Conservation (phyloP, 2,329 filamentous ascomycete species). For the Ceratocystis huliohia region DNA sequence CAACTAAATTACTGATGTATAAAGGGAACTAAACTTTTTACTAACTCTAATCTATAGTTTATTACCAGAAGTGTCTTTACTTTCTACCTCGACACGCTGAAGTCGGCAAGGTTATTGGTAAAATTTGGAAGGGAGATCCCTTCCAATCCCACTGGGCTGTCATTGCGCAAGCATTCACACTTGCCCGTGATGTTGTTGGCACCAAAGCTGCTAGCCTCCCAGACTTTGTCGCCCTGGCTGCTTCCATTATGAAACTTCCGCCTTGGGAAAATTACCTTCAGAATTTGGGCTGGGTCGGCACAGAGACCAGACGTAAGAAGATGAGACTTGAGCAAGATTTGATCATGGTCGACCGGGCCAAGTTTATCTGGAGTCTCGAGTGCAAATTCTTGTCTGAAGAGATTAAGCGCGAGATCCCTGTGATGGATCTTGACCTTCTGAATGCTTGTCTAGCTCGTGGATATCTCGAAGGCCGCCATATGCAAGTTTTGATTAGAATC, state of each 20-base stretch:
- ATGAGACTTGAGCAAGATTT: conserved; percentile 12
- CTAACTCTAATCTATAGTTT: neutral
- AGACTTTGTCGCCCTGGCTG: conserved; percentile 35
- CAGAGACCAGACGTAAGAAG: neutral
- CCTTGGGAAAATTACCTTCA: conserved; percentile 35
- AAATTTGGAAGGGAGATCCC: conserved; percentile 39
- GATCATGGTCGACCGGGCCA: no score
- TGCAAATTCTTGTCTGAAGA: neutral
- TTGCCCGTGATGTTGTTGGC: conserved; percentile 38
- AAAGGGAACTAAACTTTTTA: no score
- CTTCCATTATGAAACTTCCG: conserved; percentile 36
- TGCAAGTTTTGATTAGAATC: neutral
- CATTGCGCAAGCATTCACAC: conserved; percentile 43
- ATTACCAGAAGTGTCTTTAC: neutral
- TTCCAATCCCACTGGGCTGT: conserved; percentile 41
- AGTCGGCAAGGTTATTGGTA: neutral
- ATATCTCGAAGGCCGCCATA: neutral
- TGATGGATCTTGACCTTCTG: conserved; percentile 15
- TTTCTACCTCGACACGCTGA: neutral
- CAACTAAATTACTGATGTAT: no score
- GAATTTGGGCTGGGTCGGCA: conserved; percentile 33
- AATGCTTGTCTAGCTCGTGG: conserved; percentile 11
- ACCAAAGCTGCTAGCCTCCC: conserved; percentile 36
- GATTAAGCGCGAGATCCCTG: neutral
- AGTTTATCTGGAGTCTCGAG: neutral